Evolutionary conservation across 2,329 filamentous ascomycete genomes (phyloP).

Genomic region (Stagonosporopsis vannaccii): DNA sequence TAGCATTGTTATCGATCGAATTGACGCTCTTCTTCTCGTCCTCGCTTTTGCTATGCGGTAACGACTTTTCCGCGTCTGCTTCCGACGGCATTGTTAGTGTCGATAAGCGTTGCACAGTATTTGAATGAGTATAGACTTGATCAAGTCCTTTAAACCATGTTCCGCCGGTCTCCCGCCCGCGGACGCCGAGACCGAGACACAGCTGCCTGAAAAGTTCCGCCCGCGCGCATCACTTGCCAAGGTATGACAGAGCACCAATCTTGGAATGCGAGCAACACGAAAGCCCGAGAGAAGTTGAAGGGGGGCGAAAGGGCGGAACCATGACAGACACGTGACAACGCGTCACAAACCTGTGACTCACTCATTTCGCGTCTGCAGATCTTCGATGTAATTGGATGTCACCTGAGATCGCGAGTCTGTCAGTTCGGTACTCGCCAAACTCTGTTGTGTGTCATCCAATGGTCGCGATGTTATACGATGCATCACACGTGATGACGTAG

Average conservation of each 20-base stretch:
- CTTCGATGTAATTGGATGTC: background rate
- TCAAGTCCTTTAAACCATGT: background rate
- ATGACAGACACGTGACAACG: background rate
- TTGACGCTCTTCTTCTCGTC: conserved; percentile 10
- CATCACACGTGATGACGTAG: conserved; percentile 13
- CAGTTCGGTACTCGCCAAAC: too few species aligned
- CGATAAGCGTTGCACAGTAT: background rate
- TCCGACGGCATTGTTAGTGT: conserved; percentile 18
- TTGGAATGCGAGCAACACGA: background rate
- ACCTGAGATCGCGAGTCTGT: background rate
- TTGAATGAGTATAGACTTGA: background rate
- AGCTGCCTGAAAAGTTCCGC: background rate
- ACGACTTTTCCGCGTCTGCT: conserved; percentile 13
- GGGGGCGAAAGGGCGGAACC: background rate
- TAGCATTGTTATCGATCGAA: conserved; percentile 6
- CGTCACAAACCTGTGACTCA: background rate
- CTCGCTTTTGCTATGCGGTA: conserved; percentile 8
- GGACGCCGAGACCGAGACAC: conserved; percentile 1
- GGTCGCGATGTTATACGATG: background rate
- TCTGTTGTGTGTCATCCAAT: background rate
- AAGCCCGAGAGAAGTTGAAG: background rate
- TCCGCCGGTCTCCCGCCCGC: background rate
- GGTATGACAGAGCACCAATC: background rate
- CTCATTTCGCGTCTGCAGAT: background rate
- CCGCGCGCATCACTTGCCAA: conserved; percentile 3